These are phyloP conservation scores for Solanum chaucha DNA, from an alignment of 257 asterid species.

Conservation along the genomic window DNA sequence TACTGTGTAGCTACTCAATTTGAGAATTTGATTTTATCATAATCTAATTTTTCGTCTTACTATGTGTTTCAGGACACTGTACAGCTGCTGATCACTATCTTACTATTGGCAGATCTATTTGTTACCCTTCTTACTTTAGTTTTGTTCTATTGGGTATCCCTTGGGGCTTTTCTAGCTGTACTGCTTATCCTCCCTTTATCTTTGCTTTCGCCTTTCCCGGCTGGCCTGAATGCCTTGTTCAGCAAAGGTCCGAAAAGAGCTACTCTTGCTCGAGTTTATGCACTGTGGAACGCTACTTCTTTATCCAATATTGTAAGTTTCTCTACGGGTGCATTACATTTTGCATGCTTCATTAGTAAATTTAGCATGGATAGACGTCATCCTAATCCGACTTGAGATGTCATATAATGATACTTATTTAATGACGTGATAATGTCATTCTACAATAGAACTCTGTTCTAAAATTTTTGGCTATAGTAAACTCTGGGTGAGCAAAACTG, in stretches of 20 bases:
- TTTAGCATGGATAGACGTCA: background rate
- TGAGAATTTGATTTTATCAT: background rate
- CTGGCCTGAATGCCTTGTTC: slow-evolving; percentile 90
- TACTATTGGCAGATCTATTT: slow-evolving; percentile 84
- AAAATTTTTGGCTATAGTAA: background rate
- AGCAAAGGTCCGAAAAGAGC: slow-evolving; percentile 85
- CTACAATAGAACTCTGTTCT: background rate
- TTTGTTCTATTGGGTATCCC: slow-evolving; percentile 84
- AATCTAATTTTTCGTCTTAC: background rate
- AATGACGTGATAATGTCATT: background rate
- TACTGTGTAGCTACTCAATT: slow-evolving; percentile 17
- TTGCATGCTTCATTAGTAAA: background rate
- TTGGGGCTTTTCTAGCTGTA: slow-evolving; percentile 83
- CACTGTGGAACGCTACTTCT: slow-evolving; percentile 88
- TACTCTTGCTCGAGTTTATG: slow-evolving; percentile 82
- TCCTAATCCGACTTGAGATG: background rate
- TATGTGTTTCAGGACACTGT: slow-evolving; percentile 73
- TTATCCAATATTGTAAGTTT: slow-evolving; percentile 69
- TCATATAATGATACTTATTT: background rate
- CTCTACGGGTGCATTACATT: background rate
- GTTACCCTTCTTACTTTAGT: slow-evolving; percentile 74
- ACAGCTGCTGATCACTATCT: slow-evolving; percentile 66
- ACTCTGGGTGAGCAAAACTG: background rate
- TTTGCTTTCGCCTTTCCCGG: slow-evolving; percentile 88
- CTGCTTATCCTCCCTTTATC: slow-evolving; percentile 92